Conservation (phyloP, 169 alveolate species). For the Theileria equi region DNA sequence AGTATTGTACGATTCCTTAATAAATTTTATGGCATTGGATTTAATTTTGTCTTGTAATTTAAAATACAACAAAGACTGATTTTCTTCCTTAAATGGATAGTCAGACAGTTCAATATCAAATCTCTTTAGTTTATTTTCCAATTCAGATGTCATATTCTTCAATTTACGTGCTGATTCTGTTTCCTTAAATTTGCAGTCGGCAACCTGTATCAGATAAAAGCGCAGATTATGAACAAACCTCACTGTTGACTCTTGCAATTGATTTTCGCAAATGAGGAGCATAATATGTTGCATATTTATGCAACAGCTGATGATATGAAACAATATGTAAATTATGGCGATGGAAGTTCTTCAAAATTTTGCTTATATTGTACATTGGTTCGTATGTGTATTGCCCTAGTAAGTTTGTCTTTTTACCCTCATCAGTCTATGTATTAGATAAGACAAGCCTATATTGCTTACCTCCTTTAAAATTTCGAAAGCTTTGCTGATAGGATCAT, state of each 20-base stretch:
- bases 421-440: slow-evolving; percentile 19
- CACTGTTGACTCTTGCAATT: slow-evolving; percentile 4
- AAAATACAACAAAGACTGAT: slow-evolving; percentile 11
- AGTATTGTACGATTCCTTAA: slow-evolving; percentile 16
- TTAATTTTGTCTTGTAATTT: slow-evolving; percentile 21
- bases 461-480: slow-evolving; percentile 39
- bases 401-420: slow-evolving; percentile 40
- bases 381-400: slow-evolving; percentile 58
- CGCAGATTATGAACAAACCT: slow-evolving; percentile 1
- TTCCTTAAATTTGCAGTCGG: slow-evolving; percentile 32
- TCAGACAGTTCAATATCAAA: slow-evolving; percentile 24
- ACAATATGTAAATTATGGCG: slow-evolving; percentile 51
- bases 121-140: slow-evolving; percentile 3
- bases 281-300: slow-evolving; percentile 37
- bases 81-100: slow-evolving; percentile 36
- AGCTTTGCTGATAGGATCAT: slow-evolving; percentile 43
- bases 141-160: slow-evolving; percentile 12
- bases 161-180: slow-evolving; percentile 32
- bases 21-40: slow-evolving; percentile 3
- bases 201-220: slow-evolving; percentile 6
- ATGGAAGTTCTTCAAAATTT: slow-evolving; percentile 35
- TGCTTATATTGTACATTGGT: slow-evolving; percentile 56
- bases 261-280: slow-evolving; percentile 41
- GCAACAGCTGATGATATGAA: slow-evolving; percentile 48
- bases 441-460: not conserved